Conservation (phyloP, 2,329 filamentous ascomycete genomes). For the Cytospora mali region DNA sequence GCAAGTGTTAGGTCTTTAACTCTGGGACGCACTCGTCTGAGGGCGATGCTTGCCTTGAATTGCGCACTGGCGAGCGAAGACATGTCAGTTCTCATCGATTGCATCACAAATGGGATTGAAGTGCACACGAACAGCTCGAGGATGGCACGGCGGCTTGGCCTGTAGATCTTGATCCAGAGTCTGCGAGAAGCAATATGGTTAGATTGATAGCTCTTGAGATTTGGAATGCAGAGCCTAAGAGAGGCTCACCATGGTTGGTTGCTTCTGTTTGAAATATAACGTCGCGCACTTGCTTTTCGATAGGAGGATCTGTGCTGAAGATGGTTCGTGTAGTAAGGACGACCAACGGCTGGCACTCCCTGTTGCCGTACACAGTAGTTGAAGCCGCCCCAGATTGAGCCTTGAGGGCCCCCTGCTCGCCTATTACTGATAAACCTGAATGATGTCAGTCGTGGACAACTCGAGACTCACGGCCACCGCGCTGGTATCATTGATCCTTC, state of each 20-base stretch:
- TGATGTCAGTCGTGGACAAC: constrained; percentile 12
- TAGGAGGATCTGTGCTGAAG: constrained; percentile 2
- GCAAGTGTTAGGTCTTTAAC: constrained; percentile 6
- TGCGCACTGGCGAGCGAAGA: constrained; percentile 64
- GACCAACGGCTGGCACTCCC: background rate
- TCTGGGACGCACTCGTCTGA: background rate
- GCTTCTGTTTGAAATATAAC: background rate
- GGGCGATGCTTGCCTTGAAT: constrained; percentile 70
- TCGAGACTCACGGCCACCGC: background rate
- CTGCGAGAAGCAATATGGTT: constrained; percentile 34
- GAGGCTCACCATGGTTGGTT: constrained; percentile 24
- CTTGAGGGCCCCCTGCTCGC: background rate
- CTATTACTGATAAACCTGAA: background rate
- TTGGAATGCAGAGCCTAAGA: background rate
- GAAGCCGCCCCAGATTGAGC: background rate
- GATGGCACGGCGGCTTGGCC: constrained; percentile 79
- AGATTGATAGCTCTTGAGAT: background rate
- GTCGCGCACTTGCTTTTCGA: background rate
- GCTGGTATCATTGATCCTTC: background rate
- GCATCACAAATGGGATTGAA: background rate
- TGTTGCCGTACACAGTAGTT: background rate
- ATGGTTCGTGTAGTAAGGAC: constrained; percentile 4
- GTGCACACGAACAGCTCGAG: constrained; percentile 68
- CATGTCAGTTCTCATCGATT: constrained; percentile 2
- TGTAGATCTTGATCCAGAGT: constrained; percentile 70